These are phyloP conservation scores for Castanea crenata DNA, from an alignment of 306 rosid species.

Conservation along the genomic window DNA sequence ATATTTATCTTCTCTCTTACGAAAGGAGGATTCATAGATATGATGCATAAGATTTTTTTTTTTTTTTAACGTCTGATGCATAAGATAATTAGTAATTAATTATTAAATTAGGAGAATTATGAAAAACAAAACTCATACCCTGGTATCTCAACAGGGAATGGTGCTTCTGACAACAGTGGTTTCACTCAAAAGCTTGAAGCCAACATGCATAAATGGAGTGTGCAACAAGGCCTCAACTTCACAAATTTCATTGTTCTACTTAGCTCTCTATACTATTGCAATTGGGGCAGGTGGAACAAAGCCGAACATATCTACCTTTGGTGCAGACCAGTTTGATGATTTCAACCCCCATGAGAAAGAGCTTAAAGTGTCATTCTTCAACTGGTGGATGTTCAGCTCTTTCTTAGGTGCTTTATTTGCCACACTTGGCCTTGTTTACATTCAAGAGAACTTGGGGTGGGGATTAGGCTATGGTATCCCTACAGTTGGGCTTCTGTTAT, in stretches of 20 bases:
- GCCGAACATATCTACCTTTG: constrained; percentile 73
- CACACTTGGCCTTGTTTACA: constrained; percentile 61
- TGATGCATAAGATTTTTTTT: too few species aligned
- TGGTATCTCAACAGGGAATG: constrained; percentile 35
- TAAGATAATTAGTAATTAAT: too few species aligned
- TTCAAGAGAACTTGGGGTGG: constrained; percentile 81
- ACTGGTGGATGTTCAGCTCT: constrained; percentile 78
- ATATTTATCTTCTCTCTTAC: too few species aligned
- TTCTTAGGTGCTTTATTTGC: constrained; percentile 58
- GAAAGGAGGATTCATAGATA: too few species aligned
- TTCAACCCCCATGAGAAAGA: constrained; percentile 44
- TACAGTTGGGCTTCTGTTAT: constrained; percentile 48
- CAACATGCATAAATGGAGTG: constrained; percentile 45
- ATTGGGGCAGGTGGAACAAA: constrained; percentile 66
- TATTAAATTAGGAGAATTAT: too few species aligned
- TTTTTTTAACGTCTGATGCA: too few species aligned
- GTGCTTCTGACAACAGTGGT: constrained; percentile 54
- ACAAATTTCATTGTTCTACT: constrained; percentile 46
- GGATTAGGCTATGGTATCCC: constrained; percentile 67
- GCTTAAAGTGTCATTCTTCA: constrained; percentile 70
- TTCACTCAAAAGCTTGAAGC: constrained; percentile 48
- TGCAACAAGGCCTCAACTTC: constrained; percentile 48
- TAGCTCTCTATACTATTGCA: constrained; percentile 64
- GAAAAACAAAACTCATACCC: background rate
- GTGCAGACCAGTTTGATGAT: constrained; percentile 86